Conservation (phyloP, 306 rosid species). For the Astragalus glycyphyllos region DNA sequence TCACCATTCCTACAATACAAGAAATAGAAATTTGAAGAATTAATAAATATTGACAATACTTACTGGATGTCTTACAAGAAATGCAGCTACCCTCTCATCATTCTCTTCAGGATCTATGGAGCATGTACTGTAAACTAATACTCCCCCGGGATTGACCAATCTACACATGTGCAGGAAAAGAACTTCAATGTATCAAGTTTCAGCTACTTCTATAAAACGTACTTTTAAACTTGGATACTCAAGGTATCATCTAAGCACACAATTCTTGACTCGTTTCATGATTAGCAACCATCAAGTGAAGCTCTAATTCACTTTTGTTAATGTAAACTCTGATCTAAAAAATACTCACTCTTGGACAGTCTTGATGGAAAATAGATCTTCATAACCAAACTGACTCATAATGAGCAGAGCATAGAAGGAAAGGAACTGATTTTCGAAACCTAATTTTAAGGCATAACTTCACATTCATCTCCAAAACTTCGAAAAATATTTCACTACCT, state of each 20-base stretch:
- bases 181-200: constrained; percentile 11
- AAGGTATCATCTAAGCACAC: constrained; percentile 28
- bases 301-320: constrained; percentile 21
- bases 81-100: constrained; percentile 76
- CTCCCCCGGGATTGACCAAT: constrained; percentile 86
- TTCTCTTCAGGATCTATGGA: constrained; percentile 94
- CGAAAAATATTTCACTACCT: not conserved
- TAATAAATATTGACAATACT: constrained; percentile 19
- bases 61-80: constrained; percentile 86
- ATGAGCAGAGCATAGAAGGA: constrained; percentile 13
- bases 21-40: constrained; percentile 14
- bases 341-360: not conserved
- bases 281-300: constrained; percentile 8
- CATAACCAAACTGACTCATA: constrained; percentile 7
- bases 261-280: constrained; percentile 26
- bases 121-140: constrained; percentile 84
- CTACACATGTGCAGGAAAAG: constrained; percentile 51
- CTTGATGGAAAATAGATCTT: not conserved
- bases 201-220: constrained; percentile 11
- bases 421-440: constrained; percentile 11
- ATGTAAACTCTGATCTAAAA: constrained; percentile 6
- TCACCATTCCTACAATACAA: too few relatives aligned
- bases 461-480: constrained; percentile 7
- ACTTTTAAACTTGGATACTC: not conserved
- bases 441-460: not conserved